phyloP scores from a whole-genome alignment of 192 early-diverging fungal species.

The Backusella macrospora region DNA sequence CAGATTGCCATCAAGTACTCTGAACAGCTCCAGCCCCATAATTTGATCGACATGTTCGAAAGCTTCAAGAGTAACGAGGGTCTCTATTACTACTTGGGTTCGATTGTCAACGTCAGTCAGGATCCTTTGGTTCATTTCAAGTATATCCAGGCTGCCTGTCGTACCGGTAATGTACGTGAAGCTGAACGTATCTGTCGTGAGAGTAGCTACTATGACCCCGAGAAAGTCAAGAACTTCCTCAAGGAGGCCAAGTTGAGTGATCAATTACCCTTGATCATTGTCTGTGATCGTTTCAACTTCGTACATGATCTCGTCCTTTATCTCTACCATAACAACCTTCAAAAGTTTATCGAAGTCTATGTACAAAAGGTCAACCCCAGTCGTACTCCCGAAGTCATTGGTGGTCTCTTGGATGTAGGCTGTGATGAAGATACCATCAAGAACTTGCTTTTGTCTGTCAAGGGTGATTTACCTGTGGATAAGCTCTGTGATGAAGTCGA shows the following conservation, averaged over 20 bases:
- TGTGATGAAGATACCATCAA: conserved; percentile 96
- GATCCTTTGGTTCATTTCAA: conserved; percentile 97
- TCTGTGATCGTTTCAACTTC: conserved; percentile 97
- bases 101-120: conserved; percentile 94
- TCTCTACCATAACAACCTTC: conserved; percentile 91
- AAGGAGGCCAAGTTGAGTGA: conserved; percentile 96
- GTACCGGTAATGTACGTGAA: conserved; percentile 94
- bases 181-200: conserved; percentile 97
- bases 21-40: conserved; percentile 87
- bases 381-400: conserved; percentile 93
- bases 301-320: conserved; percentile 97
- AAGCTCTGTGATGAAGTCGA: conserved; percentile 89
- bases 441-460: conserved; percentile 85
- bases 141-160: conserved; percentile 96
- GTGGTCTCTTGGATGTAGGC: conserved; percentile 96
- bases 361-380: conserved; percentile 98
- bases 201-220: conserved; percentile 94
- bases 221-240: conserved; percentile 98
- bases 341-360: conserved; percentile 98
- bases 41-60: conserved; percentile 94
- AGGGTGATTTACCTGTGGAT: conserved; percentile 81
- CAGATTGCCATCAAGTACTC: conserved; percentile 97
- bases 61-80: conserved; percentile 88
- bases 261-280: conserved; percentile 97
- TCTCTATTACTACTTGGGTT: conserved; percentile 96